Percentiles rank a stretch among this genome's conserved stretches.
Evolutionary conservation across 73 alveolate species (phyloP).

Genomic region (Effrenium voratum): DNA sequence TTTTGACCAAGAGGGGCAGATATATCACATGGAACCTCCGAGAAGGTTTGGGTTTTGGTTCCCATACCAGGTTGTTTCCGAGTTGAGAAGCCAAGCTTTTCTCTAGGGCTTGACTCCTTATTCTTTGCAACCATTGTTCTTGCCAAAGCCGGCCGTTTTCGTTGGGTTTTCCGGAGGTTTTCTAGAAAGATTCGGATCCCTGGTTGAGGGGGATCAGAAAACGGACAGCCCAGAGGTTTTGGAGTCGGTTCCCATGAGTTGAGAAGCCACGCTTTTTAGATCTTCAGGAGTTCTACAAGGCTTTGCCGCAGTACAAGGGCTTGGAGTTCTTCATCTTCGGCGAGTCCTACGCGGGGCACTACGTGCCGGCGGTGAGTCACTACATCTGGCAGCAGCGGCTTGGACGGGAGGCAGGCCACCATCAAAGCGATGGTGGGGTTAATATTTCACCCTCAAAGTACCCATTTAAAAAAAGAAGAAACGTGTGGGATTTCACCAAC

Average conservation of each 20-base stretch:
- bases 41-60: too few relatives aligned
- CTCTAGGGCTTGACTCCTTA: too few relatives aligned
- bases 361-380: constrained; percentile 83
- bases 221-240: not conserved
- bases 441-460: not conserved
- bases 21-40: too few relatives aligned
- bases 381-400: constrained; percentile 82
- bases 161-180: not conserved
- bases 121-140: too few relatives aligned
- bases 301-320: constrained; percentile 94
- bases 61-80: too few relatives aligned
- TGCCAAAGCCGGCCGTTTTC: too few relatives aligned
- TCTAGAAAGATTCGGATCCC: not conserved
- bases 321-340: constrained; percentile 95
- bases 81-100: too few relatives aligned
- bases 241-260: too few relatives aligned
- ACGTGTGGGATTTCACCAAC: too few relatives aligned
- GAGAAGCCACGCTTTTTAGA: not conserved
- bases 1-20: too few relatives aligned
- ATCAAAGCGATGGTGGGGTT: not conserved
- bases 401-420: not conserved
- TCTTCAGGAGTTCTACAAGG: constrained; percentile 88
- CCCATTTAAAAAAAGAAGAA: too few relatives aligned
- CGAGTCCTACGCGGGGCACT: constrained; percentile 95
- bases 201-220: not conserved